Conservation (phyloP, 805 yeast species). For the Saturnispora zaruensis region DNA sequence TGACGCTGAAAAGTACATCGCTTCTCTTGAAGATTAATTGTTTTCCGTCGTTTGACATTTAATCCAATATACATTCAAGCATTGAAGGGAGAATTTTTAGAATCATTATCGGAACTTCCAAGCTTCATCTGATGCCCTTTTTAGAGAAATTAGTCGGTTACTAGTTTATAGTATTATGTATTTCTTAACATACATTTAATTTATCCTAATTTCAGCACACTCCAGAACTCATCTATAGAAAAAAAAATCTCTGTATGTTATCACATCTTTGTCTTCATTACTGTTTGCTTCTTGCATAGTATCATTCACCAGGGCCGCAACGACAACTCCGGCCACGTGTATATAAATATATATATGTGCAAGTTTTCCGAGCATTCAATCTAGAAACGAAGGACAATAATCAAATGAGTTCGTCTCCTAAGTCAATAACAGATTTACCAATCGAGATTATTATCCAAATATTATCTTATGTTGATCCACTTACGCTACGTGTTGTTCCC, state of each 20-base stretch:
- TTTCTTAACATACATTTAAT: not conserved
- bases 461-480: slow-evolving; percentile 39
- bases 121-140: not conserved
- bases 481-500: slow-evolving; percentile 33
- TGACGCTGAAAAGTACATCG: slow-evolving; percentile 78
- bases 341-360: not conserved
- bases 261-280: not conserved
- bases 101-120: not conserved
- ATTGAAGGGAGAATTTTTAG: not conserved
- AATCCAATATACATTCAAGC: not conserved
- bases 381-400: not conserved
- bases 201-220: not conserved
- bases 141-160: not conserved
- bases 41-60: not conserved
- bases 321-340: not conserved
- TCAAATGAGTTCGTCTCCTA: not conserved
- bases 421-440: slow-evolving; percentile 31
- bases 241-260: not conserved
- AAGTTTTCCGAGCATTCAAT: not conserved
- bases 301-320: not conserved
- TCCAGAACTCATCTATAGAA: not conserved
- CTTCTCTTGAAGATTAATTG: slow-evolving; percentile 36
- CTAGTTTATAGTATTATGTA: not conserved
- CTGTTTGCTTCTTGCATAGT: not conserved
- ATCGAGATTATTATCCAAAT: slow-evolving; percentile 37